Conservation (phyloP, 495 filamentous ascomycete species). For the Podospora didyma region DNA sequence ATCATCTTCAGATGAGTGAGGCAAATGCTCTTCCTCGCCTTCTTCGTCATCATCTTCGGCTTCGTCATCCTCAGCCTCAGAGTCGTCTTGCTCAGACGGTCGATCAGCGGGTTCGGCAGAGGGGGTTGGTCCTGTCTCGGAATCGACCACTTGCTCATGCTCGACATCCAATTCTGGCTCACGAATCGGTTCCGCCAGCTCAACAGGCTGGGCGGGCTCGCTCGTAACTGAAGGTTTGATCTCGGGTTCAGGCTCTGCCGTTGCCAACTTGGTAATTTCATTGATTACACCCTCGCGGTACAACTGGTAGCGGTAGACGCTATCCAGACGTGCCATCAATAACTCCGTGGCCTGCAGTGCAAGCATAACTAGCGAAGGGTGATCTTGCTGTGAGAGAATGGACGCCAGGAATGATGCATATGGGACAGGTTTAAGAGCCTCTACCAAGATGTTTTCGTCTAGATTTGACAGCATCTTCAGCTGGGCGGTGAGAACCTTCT, state of each 20-base stretch:
- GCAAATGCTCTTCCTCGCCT: constrained; percentile 40
- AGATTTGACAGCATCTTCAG: constrained; percentile 98
- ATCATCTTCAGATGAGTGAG: constrained; percentile 40
- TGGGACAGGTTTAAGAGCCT: constrained; percentile 82
- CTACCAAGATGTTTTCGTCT: constrained; percentile 75
- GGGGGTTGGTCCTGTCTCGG: constrained; percentile 4
- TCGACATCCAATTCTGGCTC: constrained; percentile 25
- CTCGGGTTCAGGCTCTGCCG: constrained; percentile 29
- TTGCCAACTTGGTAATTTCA: constrained; percentile 77
- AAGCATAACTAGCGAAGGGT: constrained; percentile 77
- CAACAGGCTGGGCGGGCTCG: neutral
- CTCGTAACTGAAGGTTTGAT: constrained; percentile 2
- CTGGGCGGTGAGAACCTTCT: constrained; percentile 92
- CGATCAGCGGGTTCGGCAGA: constrained; percentile 3
- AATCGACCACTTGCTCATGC: constrained; percentile 15
- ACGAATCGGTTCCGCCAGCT: constrained; percentile 14
- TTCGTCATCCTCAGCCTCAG: constrained; percentile 37
- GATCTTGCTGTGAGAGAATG: constrained; percentile 94
- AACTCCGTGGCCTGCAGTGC: constrained; percentile 87
- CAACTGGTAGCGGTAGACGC: constrained; percentile 93
- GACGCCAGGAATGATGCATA: constrained; percentile 97
- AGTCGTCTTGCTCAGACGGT: constrained; percentile 28
- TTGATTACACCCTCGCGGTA: constrained; percentile 95
- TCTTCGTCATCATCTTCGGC: constrained; percentile 31
- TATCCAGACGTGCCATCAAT: constrained; percentile 73